Evolutionary conservation across 306 rosid species (phyloP).

Genomic region (Neltuma alba): DNA sequence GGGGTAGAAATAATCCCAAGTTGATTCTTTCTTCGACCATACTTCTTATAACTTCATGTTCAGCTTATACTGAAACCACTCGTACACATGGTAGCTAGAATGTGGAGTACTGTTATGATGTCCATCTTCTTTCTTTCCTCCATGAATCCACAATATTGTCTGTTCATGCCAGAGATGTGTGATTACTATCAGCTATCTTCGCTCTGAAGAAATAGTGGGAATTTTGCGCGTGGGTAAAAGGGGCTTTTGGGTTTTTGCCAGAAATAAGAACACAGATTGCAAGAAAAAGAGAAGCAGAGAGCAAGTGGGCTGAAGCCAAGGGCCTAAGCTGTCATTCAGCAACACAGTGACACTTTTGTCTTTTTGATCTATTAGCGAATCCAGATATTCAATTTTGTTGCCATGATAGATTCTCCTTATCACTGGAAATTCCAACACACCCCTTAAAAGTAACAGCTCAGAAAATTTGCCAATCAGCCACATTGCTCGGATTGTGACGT

Average conservation of each 20-base stretch:
- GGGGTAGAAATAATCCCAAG: background rate
- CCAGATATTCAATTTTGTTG: constrained; percentile 17
- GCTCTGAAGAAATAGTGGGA: background rate
- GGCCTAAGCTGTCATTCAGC: constrained; percentile 16
- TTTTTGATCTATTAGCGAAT: background rate
- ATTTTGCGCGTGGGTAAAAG: constrained; percentile 13
- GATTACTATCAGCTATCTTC: constrained; percentile 10
- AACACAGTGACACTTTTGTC: constrained; percentile 26
- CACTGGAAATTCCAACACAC: constrained; percentile 35
- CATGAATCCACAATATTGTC: no score
- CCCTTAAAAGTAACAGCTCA: constrained; percentile 11
- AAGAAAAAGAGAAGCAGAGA: background rate
- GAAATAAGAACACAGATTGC: background rate
- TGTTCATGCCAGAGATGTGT: background rate
- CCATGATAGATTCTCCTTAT: constrained; percentile 34
- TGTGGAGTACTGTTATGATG: background rate
- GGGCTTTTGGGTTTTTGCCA: constrained; percentile 13
- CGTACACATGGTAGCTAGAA: background rate
- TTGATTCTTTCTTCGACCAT: background rate
- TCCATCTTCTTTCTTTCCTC: constrained; percentile 23
- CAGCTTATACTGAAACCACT: background rate
- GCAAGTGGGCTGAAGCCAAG: background rate
- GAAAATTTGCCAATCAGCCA: constrained; percentile 43
- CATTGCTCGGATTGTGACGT: constrained; percentile 45
- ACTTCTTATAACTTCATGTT: background rate